phyloP scores from a whole-genome alignment of 1,139 yeast species.

The Pneumocystis canis region DNA sequence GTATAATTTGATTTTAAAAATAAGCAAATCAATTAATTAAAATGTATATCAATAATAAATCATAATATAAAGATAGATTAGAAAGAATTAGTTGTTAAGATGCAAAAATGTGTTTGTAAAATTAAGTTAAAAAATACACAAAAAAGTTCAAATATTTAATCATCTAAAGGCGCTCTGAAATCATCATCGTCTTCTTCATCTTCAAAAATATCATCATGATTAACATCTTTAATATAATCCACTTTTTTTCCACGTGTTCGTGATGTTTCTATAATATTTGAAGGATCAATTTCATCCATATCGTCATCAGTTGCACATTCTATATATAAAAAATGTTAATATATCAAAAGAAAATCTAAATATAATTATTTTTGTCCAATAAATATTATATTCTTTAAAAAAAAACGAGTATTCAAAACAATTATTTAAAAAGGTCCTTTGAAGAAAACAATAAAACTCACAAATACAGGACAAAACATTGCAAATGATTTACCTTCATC shows the following conservation, averaged over 20 bases:
- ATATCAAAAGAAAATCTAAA: neutral
- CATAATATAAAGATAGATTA: too few species aligned
- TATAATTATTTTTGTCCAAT: neutral
- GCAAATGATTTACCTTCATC: neutral
- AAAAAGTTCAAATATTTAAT: neutral
- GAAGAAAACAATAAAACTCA: neutral
- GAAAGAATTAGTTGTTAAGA: neutral
- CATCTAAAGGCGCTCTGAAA: neutral
- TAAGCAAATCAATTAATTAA: too few species aligned
- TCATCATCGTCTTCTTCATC: neutral
- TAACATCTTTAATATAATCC: neutral
- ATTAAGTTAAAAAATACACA: neutral
- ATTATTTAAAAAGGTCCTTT: neutral
- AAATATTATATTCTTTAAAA: neutral
- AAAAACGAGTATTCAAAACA: too few species aligned
- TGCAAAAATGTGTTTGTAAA: neutral
- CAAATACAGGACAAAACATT: neutral
- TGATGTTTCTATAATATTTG: neutral
- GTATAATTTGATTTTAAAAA: too few species aligned
- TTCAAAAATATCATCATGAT: neutral
- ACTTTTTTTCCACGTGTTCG: neutral
- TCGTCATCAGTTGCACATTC: neutral
- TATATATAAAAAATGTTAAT: neutral
- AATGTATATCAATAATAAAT: too few species aligned
- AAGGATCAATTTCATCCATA: neutral